Conservation (phyloP, 2,329 filamentous ascomycete genomes). For the Monilinia fructicola region DNA sequence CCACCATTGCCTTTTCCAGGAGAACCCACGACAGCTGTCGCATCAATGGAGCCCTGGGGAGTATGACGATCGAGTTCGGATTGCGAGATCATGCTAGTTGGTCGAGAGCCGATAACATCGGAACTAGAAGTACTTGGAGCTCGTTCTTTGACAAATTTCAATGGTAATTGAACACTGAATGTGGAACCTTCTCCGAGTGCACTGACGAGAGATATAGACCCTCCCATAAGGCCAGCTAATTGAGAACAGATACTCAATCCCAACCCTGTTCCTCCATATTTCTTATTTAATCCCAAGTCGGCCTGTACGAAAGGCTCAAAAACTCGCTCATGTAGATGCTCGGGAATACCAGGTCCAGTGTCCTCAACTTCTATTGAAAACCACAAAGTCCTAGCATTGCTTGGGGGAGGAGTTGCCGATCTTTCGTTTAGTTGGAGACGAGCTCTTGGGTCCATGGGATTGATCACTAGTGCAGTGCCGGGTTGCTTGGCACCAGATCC, state of each 20-base stretch:
- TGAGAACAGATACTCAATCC: conserved; percentile 89
- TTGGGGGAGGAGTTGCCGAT: conserved; percentile 59
- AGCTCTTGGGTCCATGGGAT: conserved; percentile 52
- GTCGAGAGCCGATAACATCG: conserved; percentile 38
- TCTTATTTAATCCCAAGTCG: conserved; percentile 85
- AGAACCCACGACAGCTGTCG: conserved; percentile 11
- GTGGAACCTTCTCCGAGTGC: conserved; percentile 71
- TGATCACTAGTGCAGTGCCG: conserved; percentile 60
- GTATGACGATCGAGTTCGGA: conserved; percentile 18
- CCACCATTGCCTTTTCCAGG: conserved; percentile 34
- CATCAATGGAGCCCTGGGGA: conserved; percentile 16
- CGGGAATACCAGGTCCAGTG: conserved; percentile 81
- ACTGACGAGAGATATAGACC: conserved; percentile 70
- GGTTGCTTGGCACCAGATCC: conserved; percentile 38
- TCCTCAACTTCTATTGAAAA: conserved; percentile 91
- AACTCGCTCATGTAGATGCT: conserved; percentile 74
- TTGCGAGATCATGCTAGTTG: conserved; percentile 20
- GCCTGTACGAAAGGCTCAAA: conserved; percentile 95
- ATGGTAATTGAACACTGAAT: conserved; percentile 79
- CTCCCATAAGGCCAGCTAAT: conserved; percentile 79
- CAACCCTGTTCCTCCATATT: conserved; percentile 84
- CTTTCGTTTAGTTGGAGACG: conserved; percentile 49
- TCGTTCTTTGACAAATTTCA: conserved; percentile 48
- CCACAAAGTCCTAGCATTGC: conserved; percentile 61
- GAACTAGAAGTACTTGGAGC: conserved; percentile 33